Percentiles rank a stretch among this genome's conserved stretches.
phyloP scores from a whole-genome alignment of 164 flowering plant species.

The Nymphaea colorata region DNA sequence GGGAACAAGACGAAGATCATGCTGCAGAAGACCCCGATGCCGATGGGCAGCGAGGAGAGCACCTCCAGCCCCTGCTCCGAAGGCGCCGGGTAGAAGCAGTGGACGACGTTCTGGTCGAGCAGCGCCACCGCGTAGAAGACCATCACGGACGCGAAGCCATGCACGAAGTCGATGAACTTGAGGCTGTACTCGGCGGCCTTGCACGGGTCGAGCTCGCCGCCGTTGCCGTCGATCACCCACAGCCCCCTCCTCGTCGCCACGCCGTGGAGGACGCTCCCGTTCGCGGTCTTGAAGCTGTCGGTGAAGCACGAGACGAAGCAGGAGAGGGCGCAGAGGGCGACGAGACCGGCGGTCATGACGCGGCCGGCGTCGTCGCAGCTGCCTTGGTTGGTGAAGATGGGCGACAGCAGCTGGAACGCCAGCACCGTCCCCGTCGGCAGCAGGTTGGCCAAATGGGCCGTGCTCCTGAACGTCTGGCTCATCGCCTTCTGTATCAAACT shows the following conservation, averaged over 20 bases:
- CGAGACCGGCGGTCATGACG: conserved; percentile 19
- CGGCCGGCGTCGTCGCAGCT: conserved; percentile 22
- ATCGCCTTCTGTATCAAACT: conserved; percentile 15
- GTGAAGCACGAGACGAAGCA: conserved; percentile 48
- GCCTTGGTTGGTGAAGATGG: conserved; percentile 32
- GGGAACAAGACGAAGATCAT: conserved; percentile 20
- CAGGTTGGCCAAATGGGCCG: conserved; percentile 23
- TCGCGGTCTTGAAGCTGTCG: conserved; percentile 54
- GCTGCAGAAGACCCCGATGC: conserved; percentile 19
- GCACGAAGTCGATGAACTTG: conserved; percentile 38
- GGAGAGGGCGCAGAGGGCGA: conserved; percentile 29
- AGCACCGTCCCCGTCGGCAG: conserved; percentile 27
- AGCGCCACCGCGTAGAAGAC: conserved; percentile 54
- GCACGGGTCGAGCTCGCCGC: neutral
- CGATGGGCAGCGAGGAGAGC: conserved; percentile 33
- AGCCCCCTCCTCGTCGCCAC: conserved; percentile 42
- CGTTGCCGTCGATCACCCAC: conserved; percentile 43
- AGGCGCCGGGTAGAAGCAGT: conserved; percentile 50
- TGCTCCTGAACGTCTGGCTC: conserved; percentile 20
- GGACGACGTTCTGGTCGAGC: conserved; percentile 51
- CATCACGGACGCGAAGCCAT: conserved; percentile 38
- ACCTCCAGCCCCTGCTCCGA: conserved; percentile 32
- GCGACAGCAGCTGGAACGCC: conserved; percentile 31
- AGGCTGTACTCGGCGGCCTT: conserved; percentile 20
- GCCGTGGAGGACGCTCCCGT: conserved; percentile 53